phyloP scores from a whole-genome alignment of 305 asterid genomes.

The Nicotiana rustica region DNA sequence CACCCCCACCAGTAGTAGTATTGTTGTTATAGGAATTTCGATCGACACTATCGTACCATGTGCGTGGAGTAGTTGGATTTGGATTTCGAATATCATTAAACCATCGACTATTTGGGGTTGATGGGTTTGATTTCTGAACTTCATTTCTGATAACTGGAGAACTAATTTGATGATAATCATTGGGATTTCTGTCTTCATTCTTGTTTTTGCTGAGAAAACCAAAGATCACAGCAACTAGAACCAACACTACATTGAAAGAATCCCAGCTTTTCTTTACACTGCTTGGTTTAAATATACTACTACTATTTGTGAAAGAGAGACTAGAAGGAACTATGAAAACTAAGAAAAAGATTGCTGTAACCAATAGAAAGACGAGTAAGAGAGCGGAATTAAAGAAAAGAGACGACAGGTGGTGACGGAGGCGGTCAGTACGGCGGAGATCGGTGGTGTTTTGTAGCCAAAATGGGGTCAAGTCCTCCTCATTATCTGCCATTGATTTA shows the following conservation, averaged over 20 bases:
- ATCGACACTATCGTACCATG: constrained; percentile 43
- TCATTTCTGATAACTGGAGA: constrained; percentile 41
- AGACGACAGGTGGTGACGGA: constrained; percentile 55
- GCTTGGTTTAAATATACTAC: constrained; percentile 66
- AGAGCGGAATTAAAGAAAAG: constrained; percentile 72
- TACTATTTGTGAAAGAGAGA: constrained; percentile 51
- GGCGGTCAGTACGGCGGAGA: constrained; percentile 62
- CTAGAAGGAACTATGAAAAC: constrained; percentile 66
- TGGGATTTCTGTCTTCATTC: constrained; percentile 53
- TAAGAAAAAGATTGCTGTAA: constrained; percentile 62
- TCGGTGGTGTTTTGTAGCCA: constrained; percentile 66
- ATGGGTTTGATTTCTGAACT: constrained; percentile 51
- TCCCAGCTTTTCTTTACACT: constrained; percentile 86
- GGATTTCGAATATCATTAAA: constrained; percentile 30
- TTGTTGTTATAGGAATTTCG: constrained; percentile 40
- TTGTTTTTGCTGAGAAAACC: constrained; percentile 74
- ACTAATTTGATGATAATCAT: constrained; percentile 57
- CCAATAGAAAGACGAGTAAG: constrained; percentile 59
- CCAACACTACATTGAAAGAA: constrained; percentile 70
- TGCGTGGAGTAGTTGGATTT: constrained; percentile 1
- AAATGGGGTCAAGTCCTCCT: constrained; percentile 66
- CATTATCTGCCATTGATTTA: constrained; percentile 58
- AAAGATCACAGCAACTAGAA: constrained; percentile 74
- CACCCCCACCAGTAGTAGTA: constrained; percentile 29
- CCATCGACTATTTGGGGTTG: constrained; percentile 54